These are phyloP conservation scores for Kwoniella sp. DNA, from an alignment of 768 basidiomycete species.

Conservation along the genomic window DNA sequence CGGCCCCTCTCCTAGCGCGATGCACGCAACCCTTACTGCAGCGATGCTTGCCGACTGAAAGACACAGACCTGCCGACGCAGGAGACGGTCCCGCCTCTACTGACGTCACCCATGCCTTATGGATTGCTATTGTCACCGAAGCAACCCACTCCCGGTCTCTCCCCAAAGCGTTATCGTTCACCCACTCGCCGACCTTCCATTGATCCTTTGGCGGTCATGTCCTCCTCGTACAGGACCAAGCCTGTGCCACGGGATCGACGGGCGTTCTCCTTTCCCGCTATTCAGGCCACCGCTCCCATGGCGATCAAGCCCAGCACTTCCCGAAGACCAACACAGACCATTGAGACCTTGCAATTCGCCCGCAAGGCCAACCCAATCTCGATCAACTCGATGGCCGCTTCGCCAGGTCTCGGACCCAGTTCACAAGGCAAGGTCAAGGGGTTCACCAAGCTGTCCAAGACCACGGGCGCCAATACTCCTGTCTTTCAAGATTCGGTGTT, in stretches of 20 bases:
- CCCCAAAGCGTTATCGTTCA: too few relatives aligned
- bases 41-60: slow-evolving; percentile 29
- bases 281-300: slow-evolving; percentile 11
- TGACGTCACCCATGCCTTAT: slow-evolving; percentile 12
- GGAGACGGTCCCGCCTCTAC: not conserved
- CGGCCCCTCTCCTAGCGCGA: slow-evolving; percentile 26
- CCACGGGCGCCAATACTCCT: slow-evolving; percentile 39
- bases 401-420: not conserved
- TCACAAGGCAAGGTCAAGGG: slow-evolving; percentile 2
- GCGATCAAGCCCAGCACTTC: slow-evolving; percentile 3
- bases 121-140: slow-evolving; percentile 5
- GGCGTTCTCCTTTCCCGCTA: slow-evolving; percentile 41
- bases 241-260: slow-evolving; percentile 27
- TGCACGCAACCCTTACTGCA: slow-evolving; percentile 37
- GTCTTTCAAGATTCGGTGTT: slow-evolving; percentile 35
- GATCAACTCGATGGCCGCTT: slow-evolving; percentile 7
- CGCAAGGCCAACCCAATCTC: slow-evolving; percentile 16
- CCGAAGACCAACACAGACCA: slow-evolving; percentile 2
- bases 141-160: too few relatives aligned
- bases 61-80: slow-evolving; percentile 11
- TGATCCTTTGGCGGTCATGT: slow-evolving; percentile 10
- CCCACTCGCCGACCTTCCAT: slow-evolving; percentile 15
- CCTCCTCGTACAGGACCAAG: not conserved
- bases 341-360: slow-evolving; percentile 19
- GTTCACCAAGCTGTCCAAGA: slow-evolving; percentile 21